A percentile compares a stretch with the other conserved stretches of the same genome.
Conservation (phyloP, 176 grass and related monocot genomes). For the Tillandsia leiboldiana region DNA sequence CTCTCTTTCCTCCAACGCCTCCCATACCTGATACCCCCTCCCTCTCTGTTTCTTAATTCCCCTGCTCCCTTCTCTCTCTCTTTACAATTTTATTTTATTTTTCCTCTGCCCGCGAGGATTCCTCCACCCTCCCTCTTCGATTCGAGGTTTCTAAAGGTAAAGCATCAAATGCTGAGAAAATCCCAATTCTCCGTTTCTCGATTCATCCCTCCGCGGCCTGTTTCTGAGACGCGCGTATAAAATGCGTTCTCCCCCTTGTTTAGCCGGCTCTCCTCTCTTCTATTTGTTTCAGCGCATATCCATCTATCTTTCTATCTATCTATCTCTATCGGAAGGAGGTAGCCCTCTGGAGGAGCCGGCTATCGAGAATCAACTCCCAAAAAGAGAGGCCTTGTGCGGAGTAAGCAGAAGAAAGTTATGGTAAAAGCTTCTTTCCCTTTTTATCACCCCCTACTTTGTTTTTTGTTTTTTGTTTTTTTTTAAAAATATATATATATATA, state of each 20-base stretch:
- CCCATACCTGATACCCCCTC: not conserved
- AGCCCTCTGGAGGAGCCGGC: constrained; percentile 15
- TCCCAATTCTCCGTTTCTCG: not conserved
- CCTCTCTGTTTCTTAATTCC: constrained; percentile 7
- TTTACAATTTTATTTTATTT: not conserved
- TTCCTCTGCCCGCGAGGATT: not conserved
- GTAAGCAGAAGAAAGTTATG: constrained; percentile 34
- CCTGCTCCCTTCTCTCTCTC: constrained; percentile 19
- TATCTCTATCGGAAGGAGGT: not conserved
- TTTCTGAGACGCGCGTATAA: not conserved
- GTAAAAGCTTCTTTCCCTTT: constrained; percentile 15
- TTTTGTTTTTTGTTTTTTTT: not conserved
- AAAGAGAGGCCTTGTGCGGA: constrained; percentile 24
- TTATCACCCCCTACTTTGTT: not conserved
- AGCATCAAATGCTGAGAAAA: not conserved
- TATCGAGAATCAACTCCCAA: constrained; percentile 15
- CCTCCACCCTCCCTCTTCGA: not conserved
- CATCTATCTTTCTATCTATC: too few species aligned
- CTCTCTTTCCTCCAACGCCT: constrained; percentile 1
- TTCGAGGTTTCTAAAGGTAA: constrained; percentile 1
- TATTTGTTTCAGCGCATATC: not conserved
- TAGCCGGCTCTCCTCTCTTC: not conserved
- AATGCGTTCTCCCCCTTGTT: not conserved
- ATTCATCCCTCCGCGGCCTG: not conserved
- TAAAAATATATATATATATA: too few species aligned